Evolutionary conservation across 805 yeast species (phyloP).

Genomic region (Candida pini): DNA sequence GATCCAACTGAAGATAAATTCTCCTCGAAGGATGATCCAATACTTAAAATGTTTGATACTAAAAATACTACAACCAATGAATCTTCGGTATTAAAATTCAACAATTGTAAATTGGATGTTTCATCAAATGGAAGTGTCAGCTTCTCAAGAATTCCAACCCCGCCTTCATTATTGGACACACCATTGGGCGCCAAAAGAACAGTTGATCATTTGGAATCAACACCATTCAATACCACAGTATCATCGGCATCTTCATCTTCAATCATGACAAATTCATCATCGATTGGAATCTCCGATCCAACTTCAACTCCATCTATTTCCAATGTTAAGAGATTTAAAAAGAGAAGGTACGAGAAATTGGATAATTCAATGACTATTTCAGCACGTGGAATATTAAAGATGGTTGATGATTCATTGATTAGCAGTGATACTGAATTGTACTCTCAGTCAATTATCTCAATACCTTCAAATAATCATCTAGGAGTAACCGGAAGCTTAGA

Average conservation of each 20-base stretch:
- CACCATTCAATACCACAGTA: constrained; percentile 5
- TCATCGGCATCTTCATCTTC: constrained; percentile 1
- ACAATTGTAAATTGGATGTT: constrained; percentile 3
- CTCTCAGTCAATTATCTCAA: constrained; percentile 15
- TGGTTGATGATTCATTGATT: constrained; percentile 35
- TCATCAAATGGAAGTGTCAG: constrained; percentile 5
- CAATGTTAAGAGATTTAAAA: constrained; percentile 11
- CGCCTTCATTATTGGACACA: constrained; percentile 7
- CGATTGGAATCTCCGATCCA: constrained; percentile 8
- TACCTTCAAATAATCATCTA: neutral
- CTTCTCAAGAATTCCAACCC: neutral
- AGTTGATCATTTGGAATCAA: constrained; percentile 9
- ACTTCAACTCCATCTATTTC: constrained; percentile 10
- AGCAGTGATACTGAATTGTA: constrained; percentile 31
- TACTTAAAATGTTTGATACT: no score
- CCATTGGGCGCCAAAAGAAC: constrained; percentile 12
- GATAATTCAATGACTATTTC: constrained; percentile 33
- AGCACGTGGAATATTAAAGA: constrained; percentile 30
- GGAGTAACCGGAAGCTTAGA: neutral
- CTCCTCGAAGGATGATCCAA: no score
- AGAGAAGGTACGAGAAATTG: constrained; percentile 24
- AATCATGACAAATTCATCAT: constrained; percentile 5
- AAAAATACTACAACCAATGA: no score
- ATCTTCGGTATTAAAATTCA: constrained; percentile 9
- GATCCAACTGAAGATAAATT: no score